Base-by-base conservation (phyloP, 1,284 basidiomycete genomes). In the Trichosporon sp. region DNA sequence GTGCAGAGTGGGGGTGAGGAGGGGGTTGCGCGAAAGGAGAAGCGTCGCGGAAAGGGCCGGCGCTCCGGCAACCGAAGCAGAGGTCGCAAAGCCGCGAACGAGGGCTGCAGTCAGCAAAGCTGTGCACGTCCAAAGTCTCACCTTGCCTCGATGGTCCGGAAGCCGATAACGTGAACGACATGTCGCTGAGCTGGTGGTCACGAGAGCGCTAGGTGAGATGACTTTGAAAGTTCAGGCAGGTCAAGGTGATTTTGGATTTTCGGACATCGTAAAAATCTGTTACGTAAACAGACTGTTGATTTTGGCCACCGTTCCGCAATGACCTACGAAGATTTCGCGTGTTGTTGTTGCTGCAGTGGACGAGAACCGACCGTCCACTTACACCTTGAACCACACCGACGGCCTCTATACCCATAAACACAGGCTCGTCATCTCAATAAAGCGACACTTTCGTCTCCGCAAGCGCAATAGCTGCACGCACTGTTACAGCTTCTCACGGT, bases 21-120 rank as follows among this genome's bases (percentile, higher is more conserved):
- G 86, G 3, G 94, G 94, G 1, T 92, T 87, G 56, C 94, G 90
- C 81, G 93, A 94, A 70, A 97, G 86, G 70, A 98, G 86, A 73
- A 96, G 77, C 7, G 85, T 83, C 27, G 84, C 82, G 65, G 76
- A 77, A 67, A 86, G 76, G 1, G 71, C 70, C 18, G 75, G 69
- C 2, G 72, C 29, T n/a, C 56, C 56, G 56, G 56, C 56, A 3
- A 31, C 56, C 13, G 56, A 35, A 7, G 72, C 25, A 13, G 76
- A 68, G 15, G 79, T 71, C 18, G 72, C 68, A 51, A 71, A 62
- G 11, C 67, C 68, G 66, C 69, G 66, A 4, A 71, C 56, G 56
- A 60, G 72, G n/a, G 62, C 70, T 73, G 53, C 9, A 18, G 63
- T 68, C 5, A 68, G 56, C 11, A 15, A 29, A n/a, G 63, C 29